Base-by-base conservation (phyloP, 805 yeast genomes). In the Wickerhamiella occidentalis region DNA sequence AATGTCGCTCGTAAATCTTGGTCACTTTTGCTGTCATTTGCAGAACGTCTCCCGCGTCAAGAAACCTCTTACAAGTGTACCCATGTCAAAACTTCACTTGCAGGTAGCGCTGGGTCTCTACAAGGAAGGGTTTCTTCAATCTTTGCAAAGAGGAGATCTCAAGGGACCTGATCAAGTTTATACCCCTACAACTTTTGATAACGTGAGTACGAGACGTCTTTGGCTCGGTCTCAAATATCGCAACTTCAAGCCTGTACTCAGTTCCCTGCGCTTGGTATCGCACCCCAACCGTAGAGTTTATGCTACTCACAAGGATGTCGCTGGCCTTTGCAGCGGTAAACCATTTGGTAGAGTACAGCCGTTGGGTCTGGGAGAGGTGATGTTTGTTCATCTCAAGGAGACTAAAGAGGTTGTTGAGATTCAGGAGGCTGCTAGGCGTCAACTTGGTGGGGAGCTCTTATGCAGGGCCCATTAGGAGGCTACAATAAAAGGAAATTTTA, bases 151-250 rank as follows among this genome's bases (percentile, higher is more conserved):
- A 60, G 98, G 98, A 2, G 82, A 90, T 7, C 70, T 77, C 1
- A 63, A 74, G 8, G 95, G 96, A 1, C 97, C 98, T 12, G 97
- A 92, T 64, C 52, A 53, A 25, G 61, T 55, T 26, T 62, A 69
- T 41, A 69, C 69, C 1, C 82, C 88, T 0, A 78, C 78, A 3
- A 87, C 97, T 0, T 87, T 82, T 29, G 95, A 85, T 62, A 88
- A 90, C 61, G 77, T 92, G 26, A 67, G 94, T 17, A 75, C 88
- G 1, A 78, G 97, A 61, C 75, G 94, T 57, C 73, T 92, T 46
- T 92, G 98, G 98, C 65, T 92, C 18, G 94, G 88, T 1, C 70
- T 92, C 63, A 92, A 92, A 64, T 92, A 92, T 65, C 77, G 90
- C 61, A 77, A 85, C 55, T 78, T 81, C 60, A 70, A 73, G 56